Percentiles rank a stretch among this genome's conserved stretches.
These are phyloP conservation scores for Penicillium sp. DNA, from an alignment of 2,329 filamentous ascomycete species.

Conservation along the genomic window DNA sequence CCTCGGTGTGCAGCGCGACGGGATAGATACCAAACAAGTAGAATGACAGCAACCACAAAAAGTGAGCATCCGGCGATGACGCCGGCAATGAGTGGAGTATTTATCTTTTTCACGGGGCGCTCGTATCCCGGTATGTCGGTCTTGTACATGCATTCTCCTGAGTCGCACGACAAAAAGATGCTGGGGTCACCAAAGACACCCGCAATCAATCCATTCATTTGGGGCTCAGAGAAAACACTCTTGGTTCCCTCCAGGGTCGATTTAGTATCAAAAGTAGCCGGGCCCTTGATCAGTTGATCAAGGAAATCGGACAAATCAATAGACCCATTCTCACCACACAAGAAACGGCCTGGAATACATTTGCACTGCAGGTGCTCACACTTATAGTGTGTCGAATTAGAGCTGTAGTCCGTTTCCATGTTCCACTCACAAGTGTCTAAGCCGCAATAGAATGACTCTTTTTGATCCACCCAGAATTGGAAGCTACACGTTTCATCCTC, in stretches of 20 bases:
- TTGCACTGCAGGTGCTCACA: slow-evolving; percentile 83
- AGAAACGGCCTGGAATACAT: slow-evolving; percentile 87
- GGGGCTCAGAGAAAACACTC: slow-evolving; percentile 73
- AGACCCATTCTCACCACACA: slow-evolving; percentile 87
- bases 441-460: slow-evolving; percentile 94
- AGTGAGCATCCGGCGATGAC: slow-evolving; percentile 84
- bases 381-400: slow-evolving; percentile 80
- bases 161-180: slow-evolving; percentile 76
- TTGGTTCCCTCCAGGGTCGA: slow-evolving; percentile 67
- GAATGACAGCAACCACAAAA: slow-evolving; percentile 82
- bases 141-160: slow-evolving; percentile 89
- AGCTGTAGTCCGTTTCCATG: slow-evolving; percentile 64
- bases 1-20: slow-evolving; percentile 62
- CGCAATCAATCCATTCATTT: slow-evolving; percentile 87
- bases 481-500: slow-evolving; percentile 81
- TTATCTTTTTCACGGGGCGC: slow-evolving; percentile 87
- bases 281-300: slow-evolving; percentile 76
- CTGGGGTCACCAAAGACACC: slow-evolving; percentile 87
- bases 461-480: slow-evolving; percentile 95
- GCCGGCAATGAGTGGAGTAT: slow-evolving; percentile 90
- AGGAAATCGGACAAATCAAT: slow-evolving; percentile 92
- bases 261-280: slow-evolving; percentile 75
- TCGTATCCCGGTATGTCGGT: slow-evolving; percentile 91
- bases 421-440: slow-evolving; percentile 75
- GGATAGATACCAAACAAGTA: slow-evolving; percentile 84